phyloP scores from a whole-genome alignment of 257 asterid genomes.

The Solanum bukasovii region DNA sequence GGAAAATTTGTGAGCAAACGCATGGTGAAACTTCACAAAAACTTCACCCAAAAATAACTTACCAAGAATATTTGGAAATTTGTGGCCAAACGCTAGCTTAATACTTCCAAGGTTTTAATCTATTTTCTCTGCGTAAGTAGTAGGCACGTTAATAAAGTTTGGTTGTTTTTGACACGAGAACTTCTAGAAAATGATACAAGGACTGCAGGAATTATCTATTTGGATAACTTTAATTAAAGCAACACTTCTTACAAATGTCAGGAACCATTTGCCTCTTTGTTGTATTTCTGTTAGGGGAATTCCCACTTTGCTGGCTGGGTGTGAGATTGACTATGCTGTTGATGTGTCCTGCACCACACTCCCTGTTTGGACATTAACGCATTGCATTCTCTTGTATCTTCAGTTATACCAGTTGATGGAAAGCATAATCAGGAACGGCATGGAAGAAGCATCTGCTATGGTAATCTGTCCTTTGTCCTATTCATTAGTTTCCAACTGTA shows the following conservation, averaged over 20 bases:
- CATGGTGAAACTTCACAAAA: neutral
- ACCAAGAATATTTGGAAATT: neutral
- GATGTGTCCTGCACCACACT: neutral
- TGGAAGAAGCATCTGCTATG: slow-evolving; percentile 42
- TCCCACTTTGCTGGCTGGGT: neutral
- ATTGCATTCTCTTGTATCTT: slow-evolving; percentile 11
- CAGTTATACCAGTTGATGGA: slow-evolving; percentile 78
- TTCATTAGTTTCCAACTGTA: neutral
- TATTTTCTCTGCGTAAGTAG: neutral
- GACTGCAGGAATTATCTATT: neutral
- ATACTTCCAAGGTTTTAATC: neutral
- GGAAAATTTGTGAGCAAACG: neutral
- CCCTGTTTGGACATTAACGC: neutral
- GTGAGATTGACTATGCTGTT: neutral
- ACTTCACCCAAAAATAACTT: neutral
- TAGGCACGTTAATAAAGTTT: neutral
- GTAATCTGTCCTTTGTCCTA: slow-evolving; percentile 24
- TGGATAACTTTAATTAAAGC: neutral
- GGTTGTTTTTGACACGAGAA: neutral
- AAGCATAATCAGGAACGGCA: slow-evolving; percentile 63
- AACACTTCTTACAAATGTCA: neutral
- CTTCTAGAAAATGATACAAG: neutral
- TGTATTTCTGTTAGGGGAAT: neutral
- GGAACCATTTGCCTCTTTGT: neutral
- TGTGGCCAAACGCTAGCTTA: neutral